Base-by-base conservation (phyloP, 129 eudicot genomes). In the Chrysanthemum seticuspe region DNA sequence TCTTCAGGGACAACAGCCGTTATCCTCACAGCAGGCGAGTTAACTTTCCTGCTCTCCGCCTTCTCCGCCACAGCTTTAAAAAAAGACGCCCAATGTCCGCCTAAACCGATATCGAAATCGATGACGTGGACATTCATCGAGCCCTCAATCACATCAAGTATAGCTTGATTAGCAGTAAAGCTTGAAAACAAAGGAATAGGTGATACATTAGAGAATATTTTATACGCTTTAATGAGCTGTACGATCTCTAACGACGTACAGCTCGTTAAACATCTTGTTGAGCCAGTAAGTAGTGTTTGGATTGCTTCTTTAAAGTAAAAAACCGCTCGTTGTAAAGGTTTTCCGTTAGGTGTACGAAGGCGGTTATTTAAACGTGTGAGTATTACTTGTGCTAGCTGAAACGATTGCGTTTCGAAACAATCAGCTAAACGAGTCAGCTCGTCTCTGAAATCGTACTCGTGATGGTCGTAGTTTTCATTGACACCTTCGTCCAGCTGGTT, bases 41-140 rank as follows among this genome's bases (percentile, higher is more conserved):
- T 51, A 12, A 70, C 54, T 29, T 83, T 80, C 10, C 84, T 68
- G 9, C 66, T 60, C 23, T 81, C 91, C 13, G 95, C 82, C 65
- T 85, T 86, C 60, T 91, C 97, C 44, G 89, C 88, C 18, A 93
- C 62, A 83, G 85, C 98, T 52, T 83, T 83, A 85, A 93, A 69
- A 76, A 93, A 88, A 27, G 98, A 93, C 13, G 98, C 98, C 97
- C 97, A 93, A 74, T 89, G 91, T 16, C 89, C 91, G 14, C 98
- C 98, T 10, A 92, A 62, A 0, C 98, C 94, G 78, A 92, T 85
- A 47, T 92, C 98, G 50, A 93, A 93, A 55, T 93, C 98, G 80
- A 93, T 74, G 78, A 89, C 82, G 79, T 93, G 98, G 79, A 89
- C 82, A 61, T 79, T 74, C 78, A 71, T 74, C 13, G 92, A 81